Evolutionary conservation across 2,329 filamentous ascomycete species (phyloP).

Genomic region (Neofusicoccum parvum): DNA sequence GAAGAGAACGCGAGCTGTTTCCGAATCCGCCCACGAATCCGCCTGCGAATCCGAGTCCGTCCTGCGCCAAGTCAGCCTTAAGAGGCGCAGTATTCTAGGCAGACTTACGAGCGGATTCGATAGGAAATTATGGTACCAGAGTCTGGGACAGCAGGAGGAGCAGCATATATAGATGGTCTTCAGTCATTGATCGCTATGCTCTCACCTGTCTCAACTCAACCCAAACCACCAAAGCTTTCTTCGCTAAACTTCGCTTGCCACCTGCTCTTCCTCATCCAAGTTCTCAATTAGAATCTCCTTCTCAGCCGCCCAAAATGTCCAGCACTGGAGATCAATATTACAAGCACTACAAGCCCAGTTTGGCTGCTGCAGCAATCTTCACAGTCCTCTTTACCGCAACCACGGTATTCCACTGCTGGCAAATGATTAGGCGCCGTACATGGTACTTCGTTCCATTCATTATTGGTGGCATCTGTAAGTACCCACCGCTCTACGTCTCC

Average conservation of each 20-base stretch:
- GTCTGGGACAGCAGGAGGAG: too few species aligned
- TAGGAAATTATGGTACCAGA: too few species aligned
- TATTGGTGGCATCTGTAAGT: constrained; percentile 53
- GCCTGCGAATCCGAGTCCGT: background rate
- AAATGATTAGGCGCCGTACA: constrained; percentile 42
- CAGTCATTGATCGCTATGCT: too few species aligned
- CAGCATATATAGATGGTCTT: too few species aligned
- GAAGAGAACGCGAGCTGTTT: background rate
- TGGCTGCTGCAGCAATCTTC: constrained; percentile 33
- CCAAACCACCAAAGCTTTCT: too few species aligned
- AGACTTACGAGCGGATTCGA: background rate
- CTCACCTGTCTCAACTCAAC: too few species aligned
- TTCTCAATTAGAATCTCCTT: too few species aligned
- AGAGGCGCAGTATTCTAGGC: background rate
- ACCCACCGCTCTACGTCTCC: too few species aligned
- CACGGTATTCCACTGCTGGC: constrained; percentile 41
- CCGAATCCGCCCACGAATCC: background rate
- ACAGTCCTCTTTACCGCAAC: constrained; percentile 30
- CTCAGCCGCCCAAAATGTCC: too few species aligned
- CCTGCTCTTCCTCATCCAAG: too few species aligned
- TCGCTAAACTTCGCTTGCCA: too few species aligned
- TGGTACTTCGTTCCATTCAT: constrained; percentile 57
- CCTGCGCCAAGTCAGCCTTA: background rate
- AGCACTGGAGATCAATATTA: too few species aligned
- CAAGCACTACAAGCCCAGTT: constrained; percentile 30